Conservation (phyloP, 2,329 filamentous ascomycete species). For the Ophiocordyceps australis region DNA sequence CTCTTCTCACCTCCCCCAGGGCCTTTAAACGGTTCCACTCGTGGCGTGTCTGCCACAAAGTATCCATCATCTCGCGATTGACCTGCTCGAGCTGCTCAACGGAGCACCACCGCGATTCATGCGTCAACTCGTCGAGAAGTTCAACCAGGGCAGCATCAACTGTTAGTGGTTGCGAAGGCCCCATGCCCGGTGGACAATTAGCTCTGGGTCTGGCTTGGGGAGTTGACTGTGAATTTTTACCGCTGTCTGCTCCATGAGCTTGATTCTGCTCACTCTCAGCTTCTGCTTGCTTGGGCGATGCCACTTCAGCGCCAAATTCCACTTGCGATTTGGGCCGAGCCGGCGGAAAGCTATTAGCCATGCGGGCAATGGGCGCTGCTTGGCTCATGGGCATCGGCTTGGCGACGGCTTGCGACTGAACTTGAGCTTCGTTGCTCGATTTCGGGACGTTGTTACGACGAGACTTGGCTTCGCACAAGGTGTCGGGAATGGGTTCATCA, state of each 20-base stretch:
- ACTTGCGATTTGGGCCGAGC: too few species aligned
- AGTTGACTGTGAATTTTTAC: too few species aligned
- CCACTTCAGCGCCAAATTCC: too few species aligned
- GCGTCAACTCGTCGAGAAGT: conserved; percentile 45
- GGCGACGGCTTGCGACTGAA: conserved; percentile 42
- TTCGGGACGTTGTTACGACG: too few species aligned
- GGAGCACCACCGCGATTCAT: conserved; percentile 55
- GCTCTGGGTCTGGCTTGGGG: too few species aligned
- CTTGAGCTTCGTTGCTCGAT: conserved; percentile 35
- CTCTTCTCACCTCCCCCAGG: conserved; percentile 37
- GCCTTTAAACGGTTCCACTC: conserved; percentile 76
- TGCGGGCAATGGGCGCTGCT: conserved; percentile 7
- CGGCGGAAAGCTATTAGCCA: conserved; percentile 18
- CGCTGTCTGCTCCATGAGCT: too few species aligned
- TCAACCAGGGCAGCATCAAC: conserved; percentile 30
- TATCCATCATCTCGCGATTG: conserved; percentile 77
- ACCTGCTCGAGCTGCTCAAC: conserved; percentile 94
- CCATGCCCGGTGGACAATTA: conserved; percentile 15
- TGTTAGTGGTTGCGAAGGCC: conserved; percentile 24
- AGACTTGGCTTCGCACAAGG: too few species aligned
- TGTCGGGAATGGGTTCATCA: conserved; percentile 33
- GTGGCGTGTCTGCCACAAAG: conserved; percentile 61
- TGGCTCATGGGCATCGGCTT: conserved; percentile 25
- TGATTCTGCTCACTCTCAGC: too few species aligned
- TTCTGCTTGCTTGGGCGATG: too few species aligned